Evolutionary conservation across 164 flowering plant species (phyloP), one percentile per base, ranked within the genome.

Genomic region (Macadamia tetraphylla): DNA sequence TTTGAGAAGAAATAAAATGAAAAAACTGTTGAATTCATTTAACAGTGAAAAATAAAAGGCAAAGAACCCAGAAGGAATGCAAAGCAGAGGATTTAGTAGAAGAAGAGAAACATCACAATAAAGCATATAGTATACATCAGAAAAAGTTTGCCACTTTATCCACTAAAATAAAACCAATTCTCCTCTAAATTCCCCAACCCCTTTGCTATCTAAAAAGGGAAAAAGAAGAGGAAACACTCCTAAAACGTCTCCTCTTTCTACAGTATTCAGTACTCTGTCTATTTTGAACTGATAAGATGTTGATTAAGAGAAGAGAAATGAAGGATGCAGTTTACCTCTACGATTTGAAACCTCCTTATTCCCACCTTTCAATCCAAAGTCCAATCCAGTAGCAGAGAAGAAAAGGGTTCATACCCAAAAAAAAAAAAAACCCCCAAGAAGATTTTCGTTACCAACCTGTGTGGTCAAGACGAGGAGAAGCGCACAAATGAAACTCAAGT

Each of bases 391-490:
- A 35, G 3, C 3, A 35, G 40, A 35, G 40, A 35, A 35, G 40
- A 35, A 35, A 35, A 29, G 66, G 18, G 40, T n/a, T 23, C 23
- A 23, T 23, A 23, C 23, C 42, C 9, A 67, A 18, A 40, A 40
- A 3, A 31, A 6, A 17, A 12, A 58, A 6, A 55, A 40, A 59
- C 12, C 12, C 35, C 18, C 62, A 17, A 13, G 6, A 30, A 58
- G 1, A 23, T 35, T 35, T 2, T 35, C 40, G 5, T 35, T 35
- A 35, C 40, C 3, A 5, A 92, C 97, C 91, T 93, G 96, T 30
- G 92, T 84, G 13, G 98, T 88, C 69, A 93, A 69, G 72, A 91
- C 96, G 10, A 94, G 82, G 68, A 94, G 67, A 43, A 94, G 80
- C 0, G 72, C 86, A 58, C 85, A 84, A 2, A 90, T 48, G 67